Base-by-base conservation (phyloP, 1,284 basidiomycete genomes). In the Ceratobasidium sp. region DNA sequence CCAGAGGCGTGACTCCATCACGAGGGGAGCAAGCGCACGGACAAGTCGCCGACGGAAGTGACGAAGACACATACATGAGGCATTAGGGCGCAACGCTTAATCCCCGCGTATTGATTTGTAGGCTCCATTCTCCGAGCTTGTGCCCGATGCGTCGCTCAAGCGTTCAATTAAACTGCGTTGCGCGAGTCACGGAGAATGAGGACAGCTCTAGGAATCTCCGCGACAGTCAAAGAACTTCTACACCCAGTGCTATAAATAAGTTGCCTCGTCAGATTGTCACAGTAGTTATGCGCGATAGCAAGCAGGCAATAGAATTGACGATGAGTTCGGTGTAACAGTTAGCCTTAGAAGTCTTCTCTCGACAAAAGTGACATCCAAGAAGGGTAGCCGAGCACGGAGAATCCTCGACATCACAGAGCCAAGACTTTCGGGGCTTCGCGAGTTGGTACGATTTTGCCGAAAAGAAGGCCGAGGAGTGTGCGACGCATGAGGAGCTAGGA, bases 21-120 rank as follows among this genome's bases (percentile, higher is more conserved):
- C 72, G 72, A 66, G 72, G 46, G 5, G 18, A 1, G 61, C 28
- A 18, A 61, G 44, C 55, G 60, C 33, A 61, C 46, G 42, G 70
- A 39, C 72, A 76, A 66, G 72, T 64, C 61, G 20, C 61, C 72
- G 72, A 76, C 39, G 66, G 72, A 76, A 76, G 72, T 2, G 15
- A 28, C 44, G 61, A 60, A 64, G 28, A 4, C n/a, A n/a, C 3
- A 10, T 33, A 26, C 40, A 56, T 66, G 61, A 66, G 61, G 72
- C 42, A 44, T 66, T 66, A 56, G 72, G 51, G 61, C 72, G 61
- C 40, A 66, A 66, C 72, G 72, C 60, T 66, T 55, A 66, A 55
- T 64, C 61, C 28, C 61, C 39, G 61, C 46, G 28, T 26, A 26
- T 53, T 55, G 40, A 26, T 18, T 64, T 20, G 28, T 49, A 33